Evolutionary conservation across 768 basidiomycete genomes (phyloP), one percentile per base, ranked within the genome.

Genomic region (Cubamyces lactineus): DNA sequence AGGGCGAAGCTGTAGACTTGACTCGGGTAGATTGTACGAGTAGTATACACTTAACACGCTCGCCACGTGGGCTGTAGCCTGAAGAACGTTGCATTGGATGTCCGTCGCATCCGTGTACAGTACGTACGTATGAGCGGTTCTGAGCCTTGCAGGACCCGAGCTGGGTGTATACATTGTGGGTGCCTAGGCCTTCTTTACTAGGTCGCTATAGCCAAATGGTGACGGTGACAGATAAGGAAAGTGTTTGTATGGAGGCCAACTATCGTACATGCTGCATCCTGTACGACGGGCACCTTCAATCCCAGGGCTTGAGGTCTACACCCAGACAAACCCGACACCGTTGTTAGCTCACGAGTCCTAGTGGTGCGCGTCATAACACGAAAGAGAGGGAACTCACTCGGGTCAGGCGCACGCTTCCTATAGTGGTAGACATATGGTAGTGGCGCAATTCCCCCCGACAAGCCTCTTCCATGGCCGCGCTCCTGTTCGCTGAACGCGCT

Each of bases 161-260:
- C n/a, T n/a, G n/a, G n/a, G n/a, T n/a, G n/a, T n/a, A n/a, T n/a
- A n/a, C n/a, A n/a, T n/a, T n/a, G n/a, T n/a, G n/a, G n/a, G n/a
- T n/a, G n/a, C n/a, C n/a, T n/a, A n/a, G n/a, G n/a, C n/a, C n/a
- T n/a, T n/a, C n/a, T n/a, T n/a, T 28, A 28, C 9, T 9, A 34
- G 34, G 84, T 83, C 84, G 83, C 79, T 85, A 85, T 86, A 84
- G 84, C 84, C 82, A 85, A 85, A 84, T 84, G 83, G 85, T 85
- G 85, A 86, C 83, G 80, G 85, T 85, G 84, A 85, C 82, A 84
- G 83, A 86, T 84, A 84, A 83, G 83, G 84, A 83, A 72, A 72
- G 71, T 72, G 70, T 73, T 73, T 67, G 70, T 70, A 67, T 70
- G 70, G 68, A 69, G 68, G 76, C 77, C 19, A 2, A 43, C 11